Base-by-base conservation (phyloP, 139 green algal genomes). In the Chara braunii region DNA sequence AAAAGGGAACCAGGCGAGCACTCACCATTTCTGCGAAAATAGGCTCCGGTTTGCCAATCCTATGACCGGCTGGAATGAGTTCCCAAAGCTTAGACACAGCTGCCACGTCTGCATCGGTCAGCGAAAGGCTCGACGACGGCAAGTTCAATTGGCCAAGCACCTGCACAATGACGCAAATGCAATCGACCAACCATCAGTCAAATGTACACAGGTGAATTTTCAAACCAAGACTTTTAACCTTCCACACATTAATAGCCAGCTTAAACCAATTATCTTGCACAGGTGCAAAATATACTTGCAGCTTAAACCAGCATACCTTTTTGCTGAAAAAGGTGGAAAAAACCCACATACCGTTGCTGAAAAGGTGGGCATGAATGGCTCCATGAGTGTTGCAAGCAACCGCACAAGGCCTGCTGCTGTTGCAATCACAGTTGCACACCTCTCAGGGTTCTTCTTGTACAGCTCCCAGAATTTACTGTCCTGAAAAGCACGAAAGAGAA, bases 281-380 rank as follows among this genome's bases (percentile, higher is more conserved):
- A n/a, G n/a, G n/a, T n/a, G n/a, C n/a, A n/a, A n/a, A n/a, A n/a
- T n/a, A n/a, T n/a, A n/a, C n/a, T n/a, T n/a, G n/a, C n/a, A n/a
- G n/a, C n/a, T n/a, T n/a, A n/a, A n/a, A n/a, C n/a, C n/a, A n/a
- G 18, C 40, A 26, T 48, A 18, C 40, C 40, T 48, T 48, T 59
- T 59, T 14, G 18, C n/a, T 59, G 14, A n/a, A 59, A 23, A 23
- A 18, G 14, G 18, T 53, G 18, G 50, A 59, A n/a, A 53, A 59
- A 56, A 48, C 18, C 40, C 18, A 23, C 18, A 59, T 59, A 14
- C 45, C 33, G 70, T 89, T 43, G 35, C 36, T 0, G 87, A 81
- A 58, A 95, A 80, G 2, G 76, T 81, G 24, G 91, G 91, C 86
- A 95, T 95, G 84, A 89, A 97, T 42, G 91, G 91, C 50, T 85